phyloP scores from a whole-genome alignment of 202 grass and related monocot species.

The Schoenoplectus triqueter region DNA sequence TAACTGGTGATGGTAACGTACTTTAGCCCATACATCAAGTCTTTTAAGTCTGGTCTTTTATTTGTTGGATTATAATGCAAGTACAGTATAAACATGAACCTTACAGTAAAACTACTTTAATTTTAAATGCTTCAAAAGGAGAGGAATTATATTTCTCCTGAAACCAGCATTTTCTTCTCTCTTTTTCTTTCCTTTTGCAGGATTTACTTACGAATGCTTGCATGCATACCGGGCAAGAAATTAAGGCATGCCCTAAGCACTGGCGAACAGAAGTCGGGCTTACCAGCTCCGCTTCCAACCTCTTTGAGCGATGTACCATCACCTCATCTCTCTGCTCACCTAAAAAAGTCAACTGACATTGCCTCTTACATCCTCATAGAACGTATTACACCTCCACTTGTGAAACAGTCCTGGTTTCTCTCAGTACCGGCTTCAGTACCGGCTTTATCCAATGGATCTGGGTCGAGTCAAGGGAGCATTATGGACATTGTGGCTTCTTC shows the following conservation, averaged over 20 bases:
- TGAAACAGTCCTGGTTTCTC: conserved; percentile 86
- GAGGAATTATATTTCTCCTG: neutral
- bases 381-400: conserved; percentile 65
- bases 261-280: conserved; percentile 63
- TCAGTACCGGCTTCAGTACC: conserved; percentile 55
- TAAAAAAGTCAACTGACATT: conserved; percentile 53
- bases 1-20: neutral
- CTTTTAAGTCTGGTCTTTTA: neutral
- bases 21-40: neutral
- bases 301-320: conserved; percentile 73
- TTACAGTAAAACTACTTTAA: neutral
- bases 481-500: conserved; percentile 62
- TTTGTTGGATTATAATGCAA: conserved; percentile 22
- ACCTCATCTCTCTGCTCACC: conserved; percentile 46
- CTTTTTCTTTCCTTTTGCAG: conserved; percentile 51
- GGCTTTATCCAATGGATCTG: conserved; percentile 53
- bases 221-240: conserved; percentile 88
- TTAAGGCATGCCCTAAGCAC: conserved; percentile 71
- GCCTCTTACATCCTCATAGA: conserved; percentile 82
- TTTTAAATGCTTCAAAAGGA: neutral
- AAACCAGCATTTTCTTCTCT: conserved; percentile 29
- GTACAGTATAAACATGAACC: neutral
- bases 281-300: conserved; percentile 54
- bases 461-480: conserved; percentile 17
- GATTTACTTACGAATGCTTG: conserved; percentile 83